phyloP scores from a whole-genome alignment of 345 rosid genomes.

The Hirschfeldia incana region DNA sequence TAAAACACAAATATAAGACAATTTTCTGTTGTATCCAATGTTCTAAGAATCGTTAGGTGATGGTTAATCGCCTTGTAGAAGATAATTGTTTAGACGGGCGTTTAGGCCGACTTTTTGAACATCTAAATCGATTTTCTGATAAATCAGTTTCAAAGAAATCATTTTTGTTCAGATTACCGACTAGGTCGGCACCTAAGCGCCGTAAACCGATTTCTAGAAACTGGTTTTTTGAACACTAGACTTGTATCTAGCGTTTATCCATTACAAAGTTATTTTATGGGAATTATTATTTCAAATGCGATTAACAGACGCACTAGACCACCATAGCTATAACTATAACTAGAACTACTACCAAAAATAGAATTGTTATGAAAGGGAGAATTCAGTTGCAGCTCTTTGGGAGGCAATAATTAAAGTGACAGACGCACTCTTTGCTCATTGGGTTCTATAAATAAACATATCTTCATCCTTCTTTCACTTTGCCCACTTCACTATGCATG shows the following conservation, averaged over 20 bases:
- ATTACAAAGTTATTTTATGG: background rate
- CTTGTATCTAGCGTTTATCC: background rate
- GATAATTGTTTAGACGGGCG: too few relatives aligned
- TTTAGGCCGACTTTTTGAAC: too few relatives aligned
- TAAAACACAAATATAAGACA: too few relatives aligned
- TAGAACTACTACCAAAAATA: background rate
- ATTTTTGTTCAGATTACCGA: too few relatives aligned
- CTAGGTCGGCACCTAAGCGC: too few relatives aligned
- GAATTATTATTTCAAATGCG: background rate
- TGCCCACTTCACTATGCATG: constrained; percentile 8
- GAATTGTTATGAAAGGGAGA: background rate
- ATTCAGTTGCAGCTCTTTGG: background rate
- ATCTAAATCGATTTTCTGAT: too few relatives aligned
- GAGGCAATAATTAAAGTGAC: constrained; percentile 19
- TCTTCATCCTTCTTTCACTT: background rate
- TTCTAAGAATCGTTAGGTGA: too few relatives aligned
- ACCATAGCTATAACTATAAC: background rate
- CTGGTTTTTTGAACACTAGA: too few relatives aligned
- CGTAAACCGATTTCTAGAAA: too few relatives aligned
- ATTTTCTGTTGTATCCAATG: too few relatives aligned
- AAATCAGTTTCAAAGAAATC: too few relatives aligned
- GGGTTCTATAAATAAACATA: constrained; percentile 1
- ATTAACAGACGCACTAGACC: background rate
- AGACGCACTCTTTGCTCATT: background rate
- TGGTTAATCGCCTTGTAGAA: too few relatives aligned